These are phyloP conservation scores for Tuber brumale DNA, from an alignment of 495 filamentous ascomycete species.

Conservation along the genomic window DNA sequence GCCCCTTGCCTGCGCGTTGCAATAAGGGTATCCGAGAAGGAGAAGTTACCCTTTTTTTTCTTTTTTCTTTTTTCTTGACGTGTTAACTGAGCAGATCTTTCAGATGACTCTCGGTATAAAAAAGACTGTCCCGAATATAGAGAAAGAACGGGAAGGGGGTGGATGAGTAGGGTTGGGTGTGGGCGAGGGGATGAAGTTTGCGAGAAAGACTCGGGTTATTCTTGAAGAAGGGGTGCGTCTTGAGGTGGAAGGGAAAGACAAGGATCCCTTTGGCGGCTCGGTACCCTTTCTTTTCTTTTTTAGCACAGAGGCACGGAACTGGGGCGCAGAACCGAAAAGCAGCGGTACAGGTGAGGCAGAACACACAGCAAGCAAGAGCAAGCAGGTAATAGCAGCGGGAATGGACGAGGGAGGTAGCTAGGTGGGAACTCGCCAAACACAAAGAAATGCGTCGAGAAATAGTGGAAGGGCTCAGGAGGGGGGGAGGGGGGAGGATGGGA, in stretches of 20 bases:
- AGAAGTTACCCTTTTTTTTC: slow-evolving; percentile 2
- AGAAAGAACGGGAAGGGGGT: slow-evolving; percentile 31
- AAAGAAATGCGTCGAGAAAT: slow-evolving; percentile 12
- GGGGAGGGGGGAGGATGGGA: slow-evolving; percentile 13
- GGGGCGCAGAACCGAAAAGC: slow-evolving; percentile 22
- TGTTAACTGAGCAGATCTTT: slow-evolving; percentile 21
- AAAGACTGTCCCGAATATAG: slow-evolving; percentile 15
- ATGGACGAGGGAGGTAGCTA: slow-evolving; percentile 8
- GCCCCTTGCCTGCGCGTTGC: slow-evolving; percentile 28
- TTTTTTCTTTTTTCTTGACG: not conserved
- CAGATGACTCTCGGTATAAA: slow-evolving; percentile 14
- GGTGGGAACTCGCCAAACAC: slow-evolving; percentile 17
- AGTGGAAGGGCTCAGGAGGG: not conserved
- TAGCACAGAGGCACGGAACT: slow-evolving; percentile 33
- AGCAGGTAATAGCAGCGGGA: slow-evolving; percentile 14
- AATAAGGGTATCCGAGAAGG: slow-evolving; percentile 19
- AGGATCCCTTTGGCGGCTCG: slow-evolving; percentile 31
- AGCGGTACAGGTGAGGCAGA: slow-evolving; percentile 6
- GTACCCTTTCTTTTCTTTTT: slow-evolving; percentile 26
- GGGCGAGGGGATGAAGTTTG: slow-evolving; percentile 21
- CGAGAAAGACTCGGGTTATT: slow-evolving; percentile 32
- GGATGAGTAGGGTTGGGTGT: slow-evolving; percentile 27
- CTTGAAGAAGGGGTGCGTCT: slow-evolving; percentile 36
- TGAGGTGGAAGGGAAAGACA: slow-evolving; percentile 33
- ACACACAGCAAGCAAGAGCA: slow-evolving; percentile 6